A percentile compares a stretch with the other conserved stretches of the same genome.
Evolutionary conservation across 2,329 filamentous ascomycete species (phyloP).

Genomic region (Colletotrichum costaricense): DNA sequence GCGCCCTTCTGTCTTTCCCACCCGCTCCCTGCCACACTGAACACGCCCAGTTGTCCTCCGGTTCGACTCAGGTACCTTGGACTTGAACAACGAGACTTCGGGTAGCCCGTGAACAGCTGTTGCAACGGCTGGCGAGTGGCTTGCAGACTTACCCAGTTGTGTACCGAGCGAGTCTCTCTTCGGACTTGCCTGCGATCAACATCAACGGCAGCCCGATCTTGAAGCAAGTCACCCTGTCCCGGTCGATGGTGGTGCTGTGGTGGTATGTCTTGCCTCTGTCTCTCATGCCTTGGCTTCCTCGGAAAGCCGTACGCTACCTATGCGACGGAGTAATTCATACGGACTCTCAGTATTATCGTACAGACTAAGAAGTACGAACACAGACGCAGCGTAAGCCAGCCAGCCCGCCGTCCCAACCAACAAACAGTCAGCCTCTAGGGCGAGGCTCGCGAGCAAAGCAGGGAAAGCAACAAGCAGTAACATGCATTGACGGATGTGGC

Average conservation of each 20-base stretch:
- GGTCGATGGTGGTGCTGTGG: no score
- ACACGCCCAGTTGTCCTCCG: neutral
- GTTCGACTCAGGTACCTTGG: constrained; percentile 15
- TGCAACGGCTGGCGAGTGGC: neutral
- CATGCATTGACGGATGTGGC: constrained; percentile 20
- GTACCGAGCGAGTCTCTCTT: neutral
- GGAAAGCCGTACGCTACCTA: neutral
- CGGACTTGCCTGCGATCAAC: neutral
- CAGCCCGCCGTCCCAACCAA: neutral
- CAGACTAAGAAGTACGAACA: no score
- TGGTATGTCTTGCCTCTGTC: neutral
- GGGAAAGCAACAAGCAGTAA: constrained; percentile 1
- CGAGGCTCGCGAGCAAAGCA: neutral
- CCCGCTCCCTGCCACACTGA: neutral
- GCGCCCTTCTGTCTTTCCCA: neutral
- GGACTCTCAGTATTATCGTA: no score
- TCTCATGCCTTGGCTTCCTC: neutral
- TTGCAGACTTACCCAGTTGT: neutral
- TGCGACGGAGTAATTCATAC: neutral
- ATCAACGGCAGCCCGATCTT: neutral
- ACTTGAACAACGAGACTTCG: constrained; percentile 13
- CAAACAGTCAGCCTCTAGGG: neutral
- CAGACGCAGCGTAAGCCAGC: neutral
- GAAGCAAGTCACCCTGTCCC: neutral
- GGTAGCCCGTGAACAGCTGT: constrained; percentile 5